Percentiles rank a stretch among this genome's conserved stretches.
phyloP scores from a whole-genome alignment of 2,329 filamentous ascomycete species.

The Xylaria sp. region DNA sequence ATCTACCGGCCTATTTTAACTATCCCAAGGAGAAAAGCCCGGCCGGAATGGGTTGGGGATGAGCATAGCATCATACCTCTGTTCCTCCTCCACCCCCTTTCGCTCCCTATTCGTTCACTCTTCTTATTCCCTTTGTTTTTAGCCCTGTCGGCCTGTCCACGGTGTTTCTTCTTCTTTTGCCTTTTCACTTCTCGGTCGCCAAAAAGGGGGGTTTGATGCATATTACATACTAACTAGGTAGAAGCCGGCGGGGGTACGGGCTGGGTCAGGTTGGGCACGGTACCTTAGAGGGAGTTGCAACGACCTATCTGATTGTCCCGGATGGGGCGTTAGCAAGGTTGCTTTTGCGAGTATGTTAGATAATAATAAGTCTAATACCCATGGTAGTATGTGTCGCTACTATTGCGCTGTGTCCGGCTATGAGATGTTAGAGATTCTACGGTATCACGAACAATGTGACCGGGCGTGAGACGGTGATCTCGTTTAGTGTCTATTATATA shows the following conservation, averaged over 20 bases:
- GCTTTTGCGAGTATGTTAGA: conserved; percentile 8
- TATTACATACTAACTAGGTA: not conserved
- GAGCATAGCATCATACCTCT: conserved; percentile 32
- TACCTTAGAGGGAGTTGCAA: not conserved
- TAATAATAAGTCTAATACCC: conserved; percentile 3
- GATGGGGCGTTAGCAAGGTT: not conserved
- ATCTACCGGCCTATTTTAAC: not conserved
- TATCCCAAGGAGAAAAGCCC: not conserved
- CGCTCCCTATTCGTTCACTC: not conserved
- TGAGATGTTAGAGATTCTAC: not conserved
- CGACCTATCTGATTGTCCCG: not conserved
- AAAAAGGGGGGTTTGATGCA: not conserved
- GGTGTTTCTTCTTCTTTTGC: not conserved
- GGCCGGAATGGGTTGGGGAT: not conserved
- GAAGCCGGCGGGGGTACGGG: not conserved
- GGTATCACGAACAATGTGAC: not conserved
- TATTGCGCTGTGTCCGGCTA: not conserved
- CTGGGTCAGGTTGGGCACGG: not conserved
- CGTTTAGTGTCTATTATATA: not conserved
- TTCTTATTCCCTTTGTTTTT: not conserved
- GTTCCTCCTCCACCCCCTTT: conserved; percentile 7
- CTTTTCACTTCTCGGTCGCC: not conserved
- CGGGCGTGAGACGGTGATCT: not conserved
- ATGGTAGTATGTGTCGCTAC: not conserved
- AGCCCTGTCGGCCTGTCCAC: not conserved